Conservation (phyloP, 1,284 basidiomycete species). For the Psilocybe mexicana region DNA sequence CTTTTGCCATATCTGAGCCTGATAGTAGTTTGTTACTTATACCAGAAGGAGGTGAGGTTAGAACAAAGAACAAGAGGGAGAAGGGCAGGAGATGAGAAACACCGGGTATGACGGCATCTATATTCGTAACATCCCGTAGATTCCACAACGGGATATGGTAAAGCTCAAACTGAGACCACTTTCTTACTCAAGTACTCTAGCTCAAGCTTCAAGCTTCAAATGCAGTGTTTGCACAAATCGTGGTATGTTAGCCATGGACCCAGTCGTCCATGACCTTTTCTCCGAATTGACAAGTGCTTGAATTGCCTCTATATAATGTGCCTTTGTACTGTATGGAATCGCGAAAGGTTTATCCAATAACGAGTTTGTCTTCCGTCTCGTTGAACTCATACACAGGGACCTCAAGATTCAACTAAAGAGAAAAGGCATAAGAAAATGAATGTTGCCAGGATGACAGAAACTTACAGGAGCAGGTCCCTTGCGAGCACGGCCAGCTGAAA, state of each 20-base stretch:
- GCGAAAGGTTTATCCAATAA: conserved; percentile 74
- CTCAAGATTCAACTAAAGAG: conserved; percentile 85
- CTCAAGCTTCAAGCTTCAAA: neutral
- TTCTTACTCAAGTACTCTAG: neutral
- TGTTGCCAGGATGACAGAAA: conserved; percentile 14
- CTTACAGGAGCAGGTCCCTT: conserved; percentile 92
- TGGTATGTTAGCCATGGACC: neutral
- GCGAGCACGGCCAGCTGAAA: conserved; percentile 85
- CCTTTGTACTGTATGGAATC: conserved; percentile 13
- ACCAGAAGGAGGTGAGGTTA: neutral
- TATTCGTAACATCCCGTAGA: neutral
- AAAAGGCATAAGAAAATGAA: conserved; percentile 7
- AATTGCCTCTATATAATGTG: conserved; percentile 6
- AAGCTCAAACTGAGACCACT: neutral
- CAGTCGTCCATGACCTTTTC: conserved; percentile 3
- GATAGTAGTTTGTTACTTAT: neutral
- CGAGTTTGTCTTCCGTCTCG: conserved; percentile 85
- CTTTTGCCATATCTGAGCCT: conserved; percentile 32
- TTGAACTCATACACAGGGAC: conserved; percentile 87
- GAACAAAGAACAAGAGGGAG: neutral
- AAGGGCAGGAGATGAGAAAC: neutral
- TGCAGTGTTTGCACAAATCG: neutral
- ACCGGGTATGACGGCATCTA: conserved; percentile 2
- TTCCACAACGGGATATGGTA: neutral
- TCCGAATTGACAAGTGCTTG: neutral